phyloP scores from a whole-genome alignment of 140 eudicot genomes.

The Bidens hawaiensis region DNA sequence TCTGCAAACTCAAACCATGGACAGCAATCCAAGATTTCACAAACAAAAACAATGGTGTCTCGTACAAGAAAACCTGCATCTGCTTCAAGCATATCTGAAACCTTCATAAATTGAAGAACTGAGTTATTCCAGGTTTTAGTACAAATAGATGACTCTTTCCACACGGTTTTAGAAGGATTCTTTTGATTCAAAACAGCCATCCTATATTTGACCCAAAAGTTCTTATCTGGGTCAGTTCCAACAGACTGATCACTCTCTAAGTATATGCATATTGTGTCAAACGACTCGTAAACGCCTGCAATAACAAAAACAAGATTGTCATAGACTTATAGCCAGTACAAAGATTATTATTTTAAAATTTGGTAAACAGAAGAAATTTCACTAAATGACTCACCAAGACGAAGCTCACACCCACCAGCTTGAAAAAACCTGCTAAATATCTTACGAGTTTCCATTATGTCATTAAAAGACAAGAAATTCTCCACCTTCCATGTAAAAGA shows the following conservation, averaged over 20 bases:
- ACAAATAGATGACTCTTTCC: slow-evolving; percentile 98
- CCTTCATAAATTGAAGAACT: slow-evolving; percentile 98
- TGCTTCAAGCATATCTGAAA: slow-evolving; percentile 90
- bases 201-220: slow-evolving; percentile 97
- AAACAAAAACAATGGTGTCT: slow-evolving; percentile 90
- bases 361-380: slow-evolving; percentile 3
- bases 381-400: slow-evolving; percentile 76
- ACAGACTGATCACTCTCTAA: slow-evolving; percentile 94
- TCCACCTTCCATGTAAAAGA: slow-evolving; percentile 98
- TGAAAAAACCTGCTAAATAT: slow-evolving; percentile 96
- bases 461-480: slow-evolving; percentile 93
- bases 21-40: slow-evolving; percentile 98
- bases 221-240: slow-evolving; percentile 89
- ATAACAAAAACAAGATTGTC: slow-evolving; percentile 19
- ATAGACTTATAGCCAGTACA: background rate
- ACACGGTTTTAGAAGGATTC: slow-evolving; percentile 83
- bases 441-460: slow-evolving; percentile 97
- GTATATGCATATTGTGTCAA: slow-evolving; percentile 98
- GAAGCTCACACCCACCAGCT: slow-evolving; percentile 99
- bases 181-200: slow-evolving; percentile 96
- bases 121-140: slow-evolving; percentile 99
- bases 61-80: slow-evolving; percentile 96
- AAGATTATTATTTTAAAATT: background rate
- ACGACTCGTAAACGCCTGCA: slow-evolving; percentile 97
- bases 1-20: slow-evolving; percentile 99